Base-by-base conservation (phyloP, 257 asterid species). In the Cinchona pubescens region DNA sequence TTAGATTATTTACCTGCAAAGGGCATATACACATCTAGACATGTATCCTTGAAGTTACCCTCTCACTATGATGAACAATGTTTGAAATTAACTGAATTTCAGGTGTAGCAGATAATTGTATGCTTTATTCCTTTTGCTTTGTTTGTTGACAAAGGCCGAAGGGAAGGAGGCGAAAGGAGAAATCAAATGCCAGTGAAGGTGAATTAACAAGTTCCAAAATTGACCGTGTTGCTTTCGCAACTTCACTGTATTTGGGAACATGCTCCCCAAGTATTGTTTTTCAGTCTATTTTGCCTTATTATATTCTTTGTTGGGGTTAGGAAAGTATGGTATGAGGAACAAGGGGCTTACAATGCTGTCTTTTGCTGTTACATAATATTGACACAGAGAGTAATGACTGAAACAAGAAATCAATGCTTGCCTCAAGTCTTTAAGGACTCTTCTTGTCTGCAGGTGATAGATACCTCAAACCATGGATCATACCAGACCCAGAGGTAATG, bases 381-480 rank as follows among this genome's bases (percentile, higher is more conserved):
- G 45, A 38, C 7, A 5, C n/a, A n/a, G n/a, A n/a, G n/a, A n/a
- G n/a, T 25, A 48, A 34, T 35, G 34, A 38, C 42, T 21, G 32
- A 21, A 32, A 3, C 34, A 71, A 30, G 21, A 48, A 51, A 21
- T 34, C 43, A 35, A 15, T 49, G 9, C 30, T 68, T 34, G 27
- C 60, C 27, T 72, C 16, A 25, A 27, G 55, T 16, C 25, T 10
- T 27, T 18, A 19, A 69, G n/a, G 4, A 42, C 21, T 69, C 15
- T 27, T 64, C 35, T 43, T 27, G 29, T 76, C 62, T 49, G 48
- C 85, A 90, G 97, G 97, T 61, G 96, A 92, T 73, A 83, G 93
- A 77, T 92, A 90, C 76, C 80, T 92, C 38, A 92, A 92, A 81
- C 97, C 97, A 74, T 92, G 88, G 90, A 88, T 92, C 68, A 90